These are phyloP conservation scores for Dictyostelium brefeldianum DNA, from an alignment of 78 protist genomes.

Conservation along the genomic window DNA sequence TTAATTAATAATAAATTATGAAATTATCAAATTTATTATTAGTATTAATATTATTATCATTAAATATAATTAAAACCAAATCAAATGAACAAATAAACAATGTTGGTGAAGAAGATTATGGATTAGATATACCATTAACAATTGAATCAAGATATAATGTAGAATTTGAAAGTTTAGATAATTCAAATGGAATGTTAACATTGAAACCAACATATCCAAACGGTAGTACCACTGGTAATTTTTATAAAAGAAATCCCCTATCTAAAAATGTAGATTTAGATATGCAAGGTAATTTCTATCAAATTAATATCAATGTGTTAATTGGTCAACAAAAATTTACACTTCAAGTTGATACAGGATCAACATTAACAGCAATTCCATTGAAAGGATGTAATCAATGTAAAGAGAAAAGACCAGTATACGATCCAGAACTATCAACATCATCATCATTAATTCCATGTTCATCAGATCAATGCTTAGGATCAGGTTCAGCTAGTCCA, in stretches of 20 bases:
- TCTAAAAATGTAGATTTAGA: neutral
- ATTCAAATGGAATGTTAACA: neutral
- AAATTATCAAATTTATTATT: neutral
- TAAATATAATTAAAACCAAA: neutral
- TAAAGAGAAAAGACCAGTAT: neutral
- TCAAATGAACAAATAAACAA: neutral
- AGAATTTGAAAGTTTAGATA: neutral
- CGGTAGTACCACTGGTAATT: neutral
- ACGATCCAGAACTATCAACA: conserved; percentile 34
- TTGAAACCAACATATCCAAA: neutral
- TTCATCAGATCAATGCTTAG: conserved; percentile 26
- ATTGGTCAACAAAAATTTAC: conserved; percentile 25
- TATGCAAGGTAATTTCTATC: conserved; percentile 50
- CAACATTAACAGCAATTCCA: conserved; percentile 62
- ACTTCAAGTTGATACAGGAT: conserved; percentile 70
- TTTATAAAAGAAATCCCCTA: conserved; percentile 16
- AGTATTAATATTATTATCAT: neutral
- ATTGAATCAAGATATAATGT: neutral
- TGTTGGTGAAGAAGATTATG: neutral
- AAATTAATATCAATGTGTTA: conserved; percentile 33
- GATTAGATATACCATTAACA: neutral
- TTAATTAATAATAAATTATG: neutral
- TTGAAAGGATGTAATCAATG: conserved; percentile 41
- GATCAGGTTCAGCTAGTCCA: conserved; percentile 70
- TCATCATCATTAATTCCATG: neutral